Evolutionary conservation across 2,329 filamentous ascomycete genomes (phyloP), one percentile per base, ranked within the genome.

Genomic region (Plectosphaerella cucumerina): DNA sequence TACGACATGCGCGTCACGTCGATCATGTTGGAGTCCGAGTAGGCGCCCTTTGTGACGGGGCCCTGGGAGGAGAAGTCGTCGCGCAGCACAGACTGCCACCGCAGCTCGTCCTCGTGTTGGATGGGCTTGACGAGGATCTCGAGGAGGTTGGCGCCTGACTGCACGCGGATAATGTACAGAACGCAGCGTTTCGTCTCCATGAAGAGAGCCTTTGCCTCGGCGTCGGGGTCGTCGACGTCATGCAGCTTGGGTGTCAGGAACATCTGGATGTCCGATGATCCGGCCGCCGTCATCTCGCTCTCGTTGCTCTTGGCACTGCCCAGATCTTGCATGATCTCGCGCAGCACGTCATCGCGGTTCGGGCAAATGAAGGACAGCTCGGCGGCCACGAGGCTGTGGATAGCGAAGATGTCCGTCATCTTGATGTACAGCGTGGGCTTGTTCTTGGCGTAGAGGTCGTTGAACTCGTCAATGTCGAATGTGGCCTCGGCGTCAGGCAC

Each of bases 371-470:
- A 77, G 5, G 85, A 75, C 46, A 97, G 81, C 60, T 97, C 90
- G 21, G 85, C 78, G 3, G 90, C 86, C 50, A 97, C 81, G 20
- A 97, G 79, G 56, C 87, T 90, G 70, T 99, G 95, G 53, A 99
- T 93, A 46, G 93, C 89, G 67, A 99, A 97, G 51, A 99, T 92
- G 66, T 99, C 94, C 15, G 89, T 83, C 82, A 99, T 93, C 73
- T 99, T 99, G 75, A 99, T 96, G 74, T 97, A 99, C n/a, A 99
- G 78, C 0, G 93, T 97, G 6, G 94, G 94, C 70, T 96, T 96
- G 57, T 91, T 94, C 67, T 95, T 92, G 51, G 93, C 89, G 65
- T 97, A 97, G 6, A 99, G 80, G 64, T 99, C 94, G 65, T 97
- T 97, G 81, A 94, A 99, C 67, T 97, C 94, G 65, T 99, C 94